Base-by-base conservation (phyloP, 805 yeast species). In the Saccharomyces kudriavzevii region DNA sequence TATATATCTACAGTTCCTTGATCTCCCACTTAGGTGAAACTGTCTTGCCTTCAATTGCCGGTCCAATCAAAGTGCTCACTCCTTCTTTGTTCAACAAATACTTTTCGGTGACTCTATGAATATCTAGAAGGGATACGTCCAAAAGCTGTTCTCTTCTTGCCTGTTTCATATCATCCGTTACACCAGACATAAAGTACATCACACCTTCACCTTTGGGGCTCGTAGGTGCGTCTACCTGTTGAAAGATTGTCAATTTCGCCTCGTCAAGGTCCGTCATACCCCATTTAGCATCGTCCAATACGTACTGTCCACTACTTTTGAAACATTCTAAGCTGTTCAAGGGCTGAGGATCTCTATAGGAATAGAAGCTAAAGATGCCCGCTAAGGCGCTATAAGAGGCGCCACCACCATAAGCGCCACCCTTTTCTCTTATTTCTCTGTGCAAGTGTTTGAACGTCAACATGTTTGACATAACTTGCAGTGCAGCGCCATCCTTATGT, bases 381-480 rank as follows among this genome's bases (percentile, higher is more conserved):
- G 87, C 89, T 24, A 88, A 66, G 0, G 92, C 89, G 66, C 85
- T 87, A 67, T 84, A 94, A 6, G 80, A 72, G 4, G 96, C 87
- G 3, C 99, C 99, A 5, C 96, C 98, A 6, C 99, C 99, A 66
- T 94, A 94, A 0, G 99, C 99, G 55, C 99, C 99, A 54, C 96
- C 96, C 63, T 92, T 83, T 66, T 94, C 99, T 59, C 99, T 80
- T 40, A 94, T 83, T 58, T 90, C 96, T 11, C 89, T 80, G 69
- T 94, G 99, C 49, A 94, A 73, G 60, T 87, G 81, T 64, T 87
- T 88, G 70, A 85, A 91, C 0, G 96, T 85, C 60, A 90, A 69
- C 54, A 94, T 68, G 60, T 86, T 91, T 1, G 97, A 78, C 48
- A 94, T 74, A 0, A 94, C 81, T 69, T 89, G 96, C 47, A 94